phyloP scores from a whole-genome alignment of 179 eudicot genomes.

The Actinidia arguta region DNA sequence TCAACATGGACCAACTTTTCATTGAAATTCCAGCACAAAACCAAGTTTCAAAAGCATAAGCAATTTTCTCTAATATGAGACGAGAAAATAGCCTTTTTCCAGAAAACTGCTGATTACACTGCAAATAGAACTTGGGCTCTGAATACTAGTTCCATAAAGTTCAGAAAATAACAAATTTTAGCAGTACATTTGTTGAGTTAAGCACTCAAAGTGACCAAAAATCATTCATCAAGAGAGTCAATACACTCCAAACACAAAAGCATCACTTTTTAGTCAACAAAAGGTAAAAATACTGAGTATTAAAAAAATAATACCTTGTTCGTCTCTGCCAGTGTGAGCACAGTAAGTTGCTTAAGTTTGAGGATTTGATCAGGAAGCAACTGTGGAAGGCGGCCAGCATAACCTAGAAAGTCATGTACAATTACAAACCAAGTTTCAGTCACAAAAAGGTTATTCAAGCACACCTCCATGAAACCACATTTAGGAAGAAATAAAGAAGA shows the following conservation, averaged over 20 bases:
- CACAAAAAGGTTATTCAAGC: background rate
- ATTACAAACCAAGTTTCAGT: constrained; percentile 5
- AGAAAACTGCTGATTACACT: background rate
- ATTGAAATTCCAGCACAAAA: no score
- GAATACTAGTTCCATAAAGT: no score
- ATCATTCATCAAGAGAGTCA: no score
- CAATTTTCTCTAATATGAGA: background rate
- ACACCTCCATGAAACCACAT: background rate
- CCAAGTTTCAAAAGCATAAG: constrained; percentile 2
- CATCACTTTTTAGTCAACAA: background rate
- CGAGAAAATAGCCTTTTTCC: background rate
- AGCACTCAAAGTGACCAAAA: no score
- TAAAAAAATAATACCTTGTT: constrained; percentile 65
- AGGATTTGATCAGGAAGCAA: constrained; percentile 84
- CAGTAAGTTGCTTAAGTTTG: constrained; percentile 94
- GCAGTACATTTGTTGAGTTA: background rate
- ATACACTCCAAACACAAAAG: no score
- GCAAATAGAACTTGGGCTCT: background rate
- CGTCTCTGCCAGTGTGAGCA: constrained; percentile 91
- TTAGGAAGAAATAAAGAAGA: background rate
- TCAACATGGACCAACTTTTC: background rate
- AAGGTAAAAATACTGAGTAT: background rate
- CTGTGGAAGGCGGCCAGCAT: constrained; percentile 64
- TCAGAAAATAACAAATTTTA: background rate
- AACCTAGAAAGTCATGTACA: constrained; percentile 47